Conservation (phyloP, 441 rosid genomes). For the Pelargonium citronellum region DNA sequence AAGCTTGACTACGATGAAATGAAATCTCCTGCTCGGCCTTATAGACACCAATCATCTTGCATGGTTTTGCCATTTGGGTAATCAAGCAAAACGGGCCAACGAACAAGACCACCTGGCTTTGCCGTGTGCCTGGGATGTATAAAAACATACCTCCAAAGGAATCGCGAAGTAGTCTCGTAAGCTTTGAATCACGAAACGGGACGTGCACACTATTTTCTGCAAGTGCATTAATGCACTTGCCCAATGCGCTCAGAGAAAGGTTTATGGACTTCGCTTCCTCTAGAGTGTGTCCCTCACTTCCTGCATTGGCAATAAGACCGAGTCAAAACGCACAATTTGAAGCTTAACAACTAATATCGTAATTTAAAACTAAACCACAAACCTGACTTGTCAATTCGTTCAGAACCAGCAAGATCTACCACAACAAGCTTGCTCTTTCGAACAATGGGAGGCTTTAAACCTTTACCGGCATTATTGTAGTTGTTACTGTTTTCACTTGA, state of each 20-base stretch:
- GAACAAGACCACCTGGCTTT: no score
- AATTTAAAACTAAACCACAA: conserved; percentile 1
- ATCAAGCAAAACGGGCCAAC: no score
- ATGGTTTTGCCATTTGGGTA: no score
- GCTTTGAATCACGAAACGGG: conserved; percentile 98
- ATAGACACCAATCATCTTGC: no score
- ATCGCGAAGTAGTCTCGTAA: conserved; percentile 94
- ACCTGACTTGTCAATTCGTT: conserved; percentile 98
- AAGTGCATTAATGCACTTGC: conserved; percentile 96
- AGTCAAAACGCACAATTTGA: conserved; percentile 9
- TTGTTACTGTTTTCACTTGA: conserved; percentile 49
- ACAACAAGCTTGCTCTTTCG: conserved; percentile 87
- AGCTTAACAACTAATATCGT: conserved; percentile 17
- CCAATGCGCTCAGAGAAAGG: conserved; percentile 92
- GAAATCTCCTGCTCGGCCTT: no score
- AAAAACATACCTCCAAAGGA: conserved; percentile 88
- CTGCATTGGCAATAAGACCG: conserved; percentile 32
- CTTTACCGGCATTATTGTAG: conserved; percentile 38
- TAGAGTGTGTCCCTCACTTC: conserved; percentile 92
- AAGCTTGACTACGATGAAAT: no score
- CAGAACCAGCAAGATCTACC: conserved; percentile 99
- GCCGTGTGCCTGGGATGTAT: no score
- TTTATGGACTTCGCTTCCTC: conserved; percentile 99
- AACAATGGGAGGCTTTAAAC: conserved; percentile 68
- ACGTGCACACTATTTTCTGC: conserved; percentile 93